Percentiles rank a stretch among this genome's conserved stretches.
Conservation (phyloP, 805 yeast genomes). For the Candida pini region DNA sequence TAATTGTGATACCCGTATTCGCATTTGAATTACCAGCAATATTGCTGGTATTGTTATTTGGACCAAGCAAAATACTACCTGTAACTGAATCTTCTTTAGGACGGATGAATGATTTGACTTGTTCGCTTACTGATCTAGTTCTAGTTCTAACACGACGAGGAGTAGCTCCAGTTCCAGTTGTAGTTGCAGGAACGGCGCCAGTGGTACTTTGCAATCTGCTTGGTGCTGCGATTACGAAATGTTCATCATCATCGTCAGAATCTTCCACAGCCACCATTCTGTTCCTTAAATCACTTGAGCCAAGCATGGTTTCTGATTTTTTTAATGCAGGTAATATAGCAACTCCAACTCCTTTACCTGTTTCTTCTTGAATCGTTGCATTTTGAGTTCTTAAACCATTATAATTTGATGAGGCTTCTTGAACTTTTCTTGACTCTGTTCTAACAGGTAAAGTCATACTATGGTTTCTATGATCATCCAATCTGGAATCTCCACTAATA, state of each 20-base stretch:
- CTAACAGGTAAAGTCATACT: constrained; percentile 28
- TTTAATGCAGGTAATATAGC: constrained; percentile 6
- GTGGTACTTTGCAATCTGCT: constrained; percentile 10
- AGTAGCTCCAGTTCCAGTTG: background rate
- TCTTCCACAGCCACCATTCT: constrained; percentile 26
- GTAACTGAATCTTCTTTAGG: constrained; percentile 28
- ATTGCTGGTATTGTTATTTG: constrained; percentile 5
- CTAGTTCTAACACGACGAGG: constrained; percentile 21
- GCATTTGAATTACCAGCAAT: constrained; percentile 4
- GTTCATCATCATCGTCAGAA: constrained; percentile 26
- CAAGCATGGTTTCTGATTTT: constrained; percentile 16
- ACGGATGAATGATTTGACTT: constrained; percentile 31
- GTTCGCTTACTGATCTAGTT: constrained; percentile 39
- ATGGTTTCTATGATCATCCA: constrained; percentile 33
- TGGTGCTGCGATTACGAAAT: constrained; percentile 20
- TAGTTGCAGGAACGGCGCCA: background rate
- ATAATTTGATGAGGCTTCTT: constrained; percentile 1
- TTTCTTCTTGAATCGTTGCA: constrained; percentile 9
- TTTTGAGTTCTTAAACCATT: background rate
- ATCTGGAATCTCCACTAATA: constrained; percentile 30
- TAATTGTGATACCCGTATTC: constrained; percentile 10
- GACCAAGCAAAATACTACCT: constrained; percentile 27
- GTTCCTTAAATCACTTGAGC: constrained; percentile 26
- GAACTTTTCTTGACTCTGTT: constrained; percentile 19
- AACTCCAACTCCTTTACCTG: background rate